Evolutionary conservation across 2,329 filamentous ascomycete species (phyloP).

Genomic region (Fusarium begoniae): DNA sequence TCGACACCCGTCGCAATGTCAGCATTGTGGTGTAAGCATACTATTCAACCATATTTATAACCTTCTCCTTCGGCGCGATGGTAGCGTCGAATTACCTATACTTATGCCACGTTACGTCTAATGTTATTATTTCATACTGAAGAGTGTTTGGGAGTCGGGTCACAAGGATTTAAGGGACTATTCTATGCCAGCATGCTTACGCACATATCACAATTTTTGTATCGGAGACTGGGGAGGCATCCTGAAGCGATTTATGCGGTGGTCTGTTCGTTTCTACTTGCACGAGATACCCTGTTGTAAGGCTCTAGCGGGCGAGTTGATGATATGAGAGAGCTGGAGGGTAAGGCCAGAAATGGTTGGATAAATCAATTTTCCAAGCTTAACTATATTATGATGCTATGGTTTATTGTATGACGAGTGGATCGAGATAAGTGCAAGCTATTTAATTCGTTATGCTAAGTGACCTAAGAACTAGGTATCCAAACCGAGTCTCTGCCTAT

Average conservation of each 20-base stretch:
- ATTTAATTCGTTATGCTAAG: background rate
- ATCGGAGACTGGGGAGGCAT: slow-evolving; percentile 10
- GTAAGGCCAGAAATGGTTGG: background rate
- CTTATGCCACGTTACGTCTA: slow-evolving; percentile 24
- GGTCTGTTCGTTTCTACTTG: slow-evolving; percentile 43
- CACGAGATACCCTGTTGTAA: slow-evolving; percentile 45
- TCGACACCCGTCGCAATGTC: slow-evolving; percentile 70
- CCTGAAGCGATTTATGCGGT: slow-evolving; percentile 31
- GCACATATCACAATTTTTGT: slow-evolving; percentile 19
- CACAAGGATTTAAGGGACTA: slow-evolving; percentile 5
- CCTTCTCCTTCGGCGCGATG: background rate
- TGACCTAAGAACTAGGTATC: slow-evolving; percentile 17
- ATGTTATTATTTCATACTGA: slow-evolving; percentile 26
- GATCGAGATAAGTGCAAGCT: slow-evolving; percentile 3
- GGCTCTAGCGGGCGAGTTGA: slow-evolving; percentile 29
- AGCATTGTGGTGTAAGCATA: slow-evolving; percentile 61
- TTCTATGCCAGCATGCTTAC: slow-evolving; percentile 3
- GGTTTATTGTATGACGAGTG: background rate
- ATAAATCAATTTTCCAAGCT: background rate
- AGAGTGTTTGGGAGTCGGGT: slow-evolving; percentile 19
- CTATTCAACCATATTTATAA: background rate
- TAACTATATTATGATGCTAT: background rate
- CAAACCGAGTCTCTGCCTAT: slow-evolving; percentile 5
- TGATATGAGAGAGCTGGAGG: slow-evolving; percentile 8
- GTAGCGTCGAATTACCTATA: background rate